phyloP scores from a whole-genome alignment of 441 rosid species.

The Syzygium syzygioides region DNA sequence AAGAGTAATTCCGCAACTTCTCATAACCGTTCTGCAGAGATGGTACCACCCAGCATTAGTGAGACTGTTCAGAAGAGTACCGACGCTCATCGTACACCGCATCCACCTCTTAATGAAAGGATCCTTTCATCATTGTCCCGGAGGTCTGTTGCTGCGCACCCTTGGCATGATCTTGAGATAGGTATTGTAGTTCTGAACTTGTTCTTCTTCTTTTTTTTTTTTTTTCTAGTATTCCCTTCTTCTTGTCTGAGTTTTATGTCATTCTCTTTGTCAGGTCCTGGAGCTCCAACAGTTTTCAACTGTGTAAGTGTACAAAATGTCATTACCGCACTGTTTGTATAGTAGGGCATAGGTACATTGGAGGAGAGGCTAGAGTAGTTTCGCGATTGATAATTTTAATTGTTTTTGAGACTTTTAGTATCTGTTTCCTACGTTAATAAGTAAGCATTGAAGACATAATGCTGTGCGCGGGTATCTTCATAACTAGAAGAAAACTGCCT shows the following conservation, averaged over 20 bases:
- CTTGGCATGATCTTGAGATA: constrained; percentile 99
- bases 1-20: neutral
- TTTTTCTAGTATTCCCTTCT: neutral
- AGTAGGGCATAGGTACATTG: neutral
- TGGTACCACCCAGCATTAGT: constrained; percentile 52
- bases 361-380: neutral
- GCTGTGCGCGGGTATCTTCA: too few relatives aligned
- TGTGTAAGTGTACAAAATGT: constrained; percentile 44
- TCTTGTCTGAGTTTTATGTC: neutral
- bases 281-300: constrained; percentile 80
- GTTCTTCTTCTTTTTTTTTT: neutral
- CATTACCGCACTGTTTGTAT: neutral
- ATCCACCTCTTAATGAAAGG: constrained; percentile 89
- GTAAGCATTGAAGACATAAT: too few relatives aligned
- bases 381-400: neutral
- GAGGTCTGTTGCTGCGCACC: constrained; percentile 99
- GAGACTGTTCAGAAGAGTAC: constrained; percentile 37
- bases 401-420: too few relatives aligned
- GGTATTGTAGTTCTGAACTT: constrained; percentile 36
- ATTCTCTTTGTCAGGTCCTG: constrained; percentile 61
- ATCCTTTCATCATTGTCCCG: constrained; percentile 87
- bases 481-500: too few relatives aligned
- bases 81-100: constrained; percentile 28
- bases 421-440: too few relatives aligned
- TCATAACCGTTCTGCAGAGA: constrained; percentile 27